phyloP scores from a whole-genome alignment of 345 rosid genomes.

The Corchorus olitorius region DNA sequence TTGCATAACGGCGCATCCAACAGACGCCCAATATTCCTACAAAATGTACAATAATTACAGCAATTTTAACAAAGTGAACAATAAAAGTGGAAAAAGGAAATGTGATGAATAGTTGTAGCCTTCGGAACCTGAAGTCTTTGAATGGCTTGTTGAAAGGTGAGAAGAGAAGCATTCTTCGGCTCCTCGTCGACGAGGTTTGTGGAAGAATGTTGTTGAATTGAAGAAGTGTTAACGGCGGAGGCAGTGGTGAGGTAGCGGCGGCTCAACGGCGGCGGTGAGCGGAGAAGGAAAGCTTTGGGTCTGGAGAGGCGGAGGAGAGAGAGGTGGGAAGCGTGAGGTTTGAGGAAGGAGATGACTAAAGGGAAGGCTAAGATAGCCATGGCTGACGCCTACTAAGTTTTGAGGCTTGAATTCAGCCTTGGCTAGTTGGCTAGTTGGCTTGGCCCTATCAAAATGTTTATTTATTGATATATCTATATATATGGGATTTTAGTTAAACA shows the following conservation, averaged over 20 bases:
- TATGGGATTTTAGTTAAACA: too few species aligned
- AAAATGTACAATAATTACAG: constrained; percentile 10
- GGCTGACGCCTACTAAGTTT: constrained; percentile 10
- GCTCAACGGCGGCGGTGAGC: constrained; percentile 21
- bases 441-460: not conserved
- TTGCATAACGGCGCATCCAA: constrained; percentile 96
- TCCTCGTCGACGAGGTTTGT: constrained; percentile 29
- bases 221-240: constrained; percentile 44
- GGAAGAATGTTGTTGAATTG: constrained; percentile 42
- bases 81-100: not conserved
- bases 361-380: constrained; percentile 76
- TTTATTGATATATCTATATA: too few species aligned
- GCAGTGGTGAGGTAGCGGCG: constrained; percentile 37
- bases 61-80: not conserved
- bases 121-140: constrained; percentile 76
- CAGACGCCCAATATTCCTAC: constrained; percentile 97
- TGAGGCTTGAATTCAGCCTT: constrained; percentile 22
- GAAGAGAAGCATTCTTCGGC: constrained; percentile 38
- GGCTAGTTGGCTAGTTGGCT: not conserved
- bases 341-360: constrained; percentile 59
- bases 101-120: not conserved
- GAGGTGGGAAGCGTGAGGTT: constrained; percentile 43
- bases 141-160: constrained; percentile 91
- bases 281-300: constrained; percentile 29
- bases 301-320: constrained; percentile 35